Evolutionary conservation across 306 rosid genomes (phyloP), one percentile per base, ranked within the genome.

Genomic region (Trifolium fragiferum): DNA sequence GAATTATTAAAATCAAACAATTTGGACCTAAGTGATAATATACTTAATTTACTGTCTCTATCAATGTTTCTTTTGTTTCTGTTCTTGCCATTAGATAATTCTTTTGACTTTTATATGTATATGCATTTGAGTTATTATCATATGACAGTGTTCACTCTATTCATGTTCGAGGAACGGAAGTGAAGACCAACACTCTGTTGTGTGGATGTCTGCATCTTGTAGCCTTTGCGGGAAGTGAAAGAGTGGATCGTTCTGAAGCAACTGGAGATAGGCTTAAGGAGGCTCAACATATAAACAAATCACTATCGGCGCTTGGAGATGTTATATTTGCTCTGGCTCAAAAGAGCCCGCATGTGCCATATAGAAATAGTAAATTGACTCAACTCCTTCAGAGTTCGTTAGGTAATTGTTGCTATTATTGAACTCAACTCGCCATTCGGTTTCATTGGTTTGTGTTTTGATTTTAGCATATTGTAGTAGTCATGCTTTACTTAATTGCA

Each of bases 181-280:
- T 87, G 91, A 84, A 95, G 92, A 87, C 93, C 25, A 87, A 84
- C 72, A 77, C 89, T 47, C 66, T 93, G 66, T 76, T 95, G 72
- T 97, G 98, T 41, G 98, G 99, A 40, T 84, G 87, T 76, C 91
- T 95, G 27, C 98, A 95, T 85, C 83, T 95, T 38, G 96, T 95
- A 68, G 99, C 92, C 90, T 98, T 95, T 63, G 99, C 98, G 3
- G 98, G 99, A 54, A 95, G 99, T 77, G 99, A 95, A 81, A 87
- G 99, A 81, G 99, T 95, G 44, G 98, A 92, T 50, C 95, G 96
- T 55, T 95, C 99, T 67, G 98, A 95, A 86, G 99, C 91, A 21
- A 95, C 96, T 8, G 99, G 99, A 76, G 99, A 95, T 76, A 86
- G 99, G 86, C 99, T 95, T 70, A 91, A 89, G 86, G 99, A 95